Percentiles rank a stretch among this genome's conserved stretches.
Evolutionary conservation across 805 yeast species (phyloP).

Genomic region (Wickerhamomyces ciferrii): DNA sequence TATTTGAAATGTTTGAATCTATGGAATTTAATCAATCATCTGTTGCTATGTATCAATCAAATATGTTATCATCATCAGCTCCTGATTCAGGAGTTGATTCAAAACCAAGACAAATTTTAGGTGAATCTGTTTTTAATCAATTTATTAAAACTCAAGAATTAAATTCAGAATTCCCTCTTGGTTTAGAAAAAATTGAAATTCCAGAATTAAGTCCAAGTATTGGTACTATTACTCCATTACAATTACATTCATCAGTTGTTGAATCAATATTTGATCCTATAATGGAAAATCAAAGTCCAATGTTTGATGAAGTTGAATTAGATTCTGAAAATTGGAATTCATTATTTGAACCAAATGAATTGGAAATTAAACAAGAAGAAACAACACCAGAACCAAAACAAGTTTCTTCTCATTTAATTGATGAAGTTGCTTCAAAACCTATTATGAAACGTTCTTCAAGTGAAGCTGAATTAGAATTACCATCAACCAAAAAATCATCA

Average conservation of each 20-base stretch:
- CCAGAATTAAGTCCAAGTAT: conserved; percentile 21
- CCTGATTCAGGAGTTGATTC: conserved; percentile 3
- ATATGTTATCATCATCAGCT: conserved; percentile 4
- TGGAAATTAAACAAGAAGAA: conserved; percentile 7
- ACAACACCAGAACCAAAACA: conserved; percentile 6
- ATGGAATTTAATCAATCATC: conserved; percentile 7
- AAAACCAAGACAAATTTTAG: conserved; percentile 22
- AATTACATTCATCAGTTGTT: conserved; percentile 59
- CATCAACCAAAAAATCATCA: background rate
- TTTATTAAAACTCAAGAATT: conserved; percentile 16
- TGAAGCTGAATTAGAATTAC: conserved; percentile 15
- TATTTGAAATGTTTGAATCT: conserved; percentile 22
- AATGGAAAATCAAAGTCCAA: conserved; percentile 52
- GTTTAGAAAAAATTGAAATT: conserved; percentile 16
- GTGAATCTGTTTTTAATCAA: conserved; percentile 23
- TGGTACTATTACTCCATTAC: conserved; percentile 40
- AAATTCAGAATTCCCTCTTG: conserved; percentile 14
- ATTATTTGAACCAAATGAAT: conserved; percentile 39
- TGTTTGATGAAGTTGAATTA: conserved; percentile 38
- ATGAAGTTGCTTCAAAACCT: conserved; percentile 2
- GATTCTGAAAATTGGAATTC: conserved; percentile 55
- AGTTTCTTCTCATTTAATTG: background rate
- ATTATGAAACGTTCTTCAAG: conserved; percentile 17
- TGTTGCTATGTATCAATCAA: conserved; percentile 1
- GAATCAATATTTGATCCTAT: conserved; percentile 40